These are phyloP conservation scores for Xylariaceae sp. DNA, from an alignment of 2,329 filamentous ascomycete species.

Conservation along the genomic window DNA sequence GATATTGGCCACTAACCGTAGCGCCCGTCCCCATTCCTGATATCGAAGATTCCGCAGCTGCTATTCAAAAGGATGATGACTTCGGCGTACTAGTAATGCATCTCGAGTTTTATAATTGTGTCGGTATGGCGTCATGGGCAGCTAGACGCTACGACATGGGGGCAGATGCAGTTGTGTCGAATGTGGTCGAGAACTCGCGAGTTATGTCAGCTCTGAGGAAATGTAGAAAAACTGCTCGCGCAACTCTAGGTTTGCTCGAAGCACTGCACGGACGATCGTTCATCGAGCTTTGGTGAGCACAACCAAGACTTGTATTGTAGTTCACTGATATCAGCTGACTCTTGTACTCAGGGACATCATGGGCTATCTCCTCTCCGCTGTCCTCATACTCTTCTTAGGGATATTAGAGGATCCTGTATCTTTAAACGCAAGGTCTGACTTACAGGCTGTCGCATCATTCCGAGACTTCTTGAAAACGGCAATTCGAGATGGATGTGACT, in stretches of 20 bases:
- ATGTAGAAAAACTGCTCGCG: slow-evolving; percentile 7
- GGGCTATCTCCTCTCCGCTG: slow-evolving; percentile 6
- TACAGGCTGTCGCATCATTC: slow-evolving; percentile 1
- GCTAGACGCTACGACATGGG: neutral
- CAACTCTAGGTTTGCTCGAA: neutral
- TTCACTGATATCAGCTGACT: neutral
- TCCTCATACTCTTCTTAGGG: slow-evolving; percentile 1
- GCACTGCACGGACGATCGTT: slow-evolving; percentile 1
- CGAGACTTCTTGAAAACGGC: slow-evolving; percentile 1
- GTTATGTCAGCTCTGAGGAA: neutral
- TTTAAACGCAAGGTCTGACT: slow-evolving; percentile 3
- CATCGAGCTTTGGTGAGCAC: slow-evolving; percentile 1
- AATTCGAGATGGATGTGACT: neutral
- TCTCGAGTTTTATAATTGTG: slow-evolving; percentile 5
- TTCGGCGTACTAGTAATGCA: slow-evolving; percentile 1
- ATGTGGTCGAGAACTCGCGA: neutral
- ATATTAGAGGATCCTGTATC: slow-evolving; percentile 7
- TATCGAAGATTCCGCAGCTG: neutral
- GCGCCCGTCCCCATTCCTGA: neutral
- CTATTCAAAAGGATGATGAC: no score
- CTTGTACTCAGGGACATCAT: slow-evolving; percentile 3
- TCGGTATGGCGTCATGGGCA: slow-evolving; percentile 6
- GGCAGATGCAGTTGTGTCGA: neutral
- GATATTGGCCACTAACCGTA: slow-evolving; percentile 1
- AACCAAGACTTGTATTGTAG: neutral